phyloP scores from a whole-genome alignment of 805 yeast species.

The Metschnikowia amazonensis region DNA sequence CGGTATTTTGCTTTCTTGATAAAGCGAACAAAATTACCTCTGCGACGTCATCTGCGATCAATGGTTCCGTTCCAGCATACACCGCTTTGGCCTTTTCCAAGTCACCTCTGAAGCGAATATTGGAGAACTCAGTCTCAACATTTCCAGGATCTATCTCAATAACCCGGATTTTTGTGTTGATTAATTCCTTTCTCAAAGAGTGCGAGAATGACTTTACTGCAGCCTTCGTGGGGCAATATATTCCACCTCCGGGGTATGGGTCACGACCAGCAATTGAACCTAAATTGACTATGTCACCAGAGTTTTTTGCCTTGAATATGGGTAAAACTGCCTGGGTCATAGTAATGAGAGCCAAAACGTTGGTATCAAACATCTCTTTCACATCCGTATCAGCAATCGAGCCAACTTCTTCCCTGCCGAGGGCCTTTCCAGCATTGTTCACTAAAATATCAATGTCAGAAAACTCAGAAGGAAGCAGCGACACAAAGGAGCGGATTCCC shows the following conservation, averaged over 20 bases:
- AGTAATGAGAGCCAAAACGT: slow-evolving; percentile 80
- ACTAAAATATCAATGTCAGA: slow-evolving; percentile 62
- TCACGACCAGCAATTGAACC: slow-evolving; percentile 81
- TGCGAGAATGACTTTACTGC: slow-evolving; percentile 70
- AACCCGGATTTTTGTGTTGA: slow-evolving; percentile 65
- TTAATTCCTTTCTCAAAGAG: slow-evolving; percentile 69
- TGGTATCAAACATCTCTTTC: slow-evolving; percentile 75
- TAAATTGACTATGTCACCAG: slow-evolving; percentile 69
- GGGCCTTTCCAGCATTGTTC: slow-evolving; percentile 75
- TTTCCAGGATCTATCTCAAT: slow-evolving; percentile 77
- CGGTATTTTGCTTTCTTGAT: slow-evolving; percentile 67
- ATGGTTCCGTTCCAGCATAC: slow-evolving; percentile 65
- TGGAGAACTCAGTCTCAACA: slow-evolving; percentile 74
- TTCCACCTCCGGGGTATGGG: slow-evolving; percentile 74
- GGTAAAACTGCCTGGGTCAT: slow-evolving; percentile 78
- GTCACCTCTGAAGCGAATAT: slow-evolving; percentile 64
- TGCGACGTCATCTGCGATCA: slow-evolving; percentile 70
- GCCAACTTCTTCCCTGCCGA: slow-evolving; percentile 77
- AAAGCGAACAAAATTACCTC: slow-evolving; percentile 66
- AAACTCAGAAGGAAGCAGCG: slow-evolving; percentile 54
- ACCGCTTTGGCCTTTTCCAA: slow-evolving; percentile 56
- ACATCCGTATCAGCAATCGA: slow-evolving; percentile 60
- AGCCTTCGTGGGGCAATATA: slow-evolving; percentile 73
- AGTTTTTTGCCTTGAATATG: slow-evolving; percentile 62
- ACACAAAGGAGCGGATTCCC: slow-evolving; percentile 48